Conservation (phyloP, 108 stramenopile species). For the Nitzschia putrida region DNA sequence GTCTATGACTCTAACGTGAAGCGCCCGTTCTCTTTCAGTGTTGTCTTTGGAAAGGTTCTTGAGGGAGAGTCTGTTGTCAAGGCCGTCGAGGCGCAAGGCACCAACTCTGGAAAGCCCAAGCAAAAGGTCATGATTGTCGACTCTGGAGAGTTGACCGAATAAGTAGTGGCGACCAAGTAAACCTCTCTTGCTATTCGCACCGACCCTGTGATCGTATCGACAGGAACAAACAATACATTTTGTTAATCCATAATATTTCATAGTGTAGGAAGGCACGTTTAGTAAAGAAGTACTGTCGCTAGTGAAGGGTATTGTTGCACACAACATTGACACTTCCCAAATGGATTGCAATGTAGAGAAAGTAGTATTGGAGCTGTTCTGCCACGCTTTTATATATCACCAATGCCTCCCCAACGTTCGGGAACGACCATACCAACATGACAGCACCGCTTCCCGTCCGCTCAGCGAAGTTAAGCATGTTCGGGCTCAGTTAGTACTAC, state of each 20-base stretch:
- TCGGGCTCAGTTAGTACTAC: conserved; percentile 79
- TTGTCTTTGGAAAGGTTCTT: conserved; percentile 97
- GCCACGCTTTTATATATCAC: too few species aligned
- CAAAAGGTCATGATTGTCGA: conserved; percentile 84
- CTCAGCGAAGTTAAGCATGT: conserved; percentile 86
- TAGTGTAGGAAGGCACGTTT: too few species aligned
- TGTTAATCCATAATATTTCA: too few species aligned
- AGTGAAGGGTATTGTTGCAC: too few species aligned
- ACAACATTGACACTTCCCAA: too few species aligned
- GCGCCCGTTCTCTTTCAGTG: conserved; percentile 49
- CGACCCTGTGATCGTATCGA: too few species aligned
- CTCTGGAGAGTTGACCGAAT: conserved; percentile 78
- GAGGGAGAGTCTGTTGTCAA: conserved; percentile 93
- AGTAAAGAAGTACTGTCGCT: too few species aligned
- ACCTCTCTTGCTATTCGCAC: too few species aligned
- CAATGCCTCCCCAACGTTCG: not conserved
- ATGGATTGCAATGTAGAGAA: too few species aligned
- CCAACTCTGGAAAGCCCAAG: conserved; percentile 69
- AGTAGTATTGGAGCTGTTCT: too few species aligned
- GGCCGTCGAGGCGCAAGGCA: conserved; percentile 77
- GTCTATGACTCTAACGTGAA: not conserved
- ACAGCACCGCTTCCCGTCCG: conserved; percentile 86
- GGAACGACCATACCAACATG: conserved; percentile 80
- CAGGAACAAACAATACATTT: too few species aligned
- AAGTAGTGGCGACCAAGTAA: not conserved